Evolutionary conservation across 169 alveolate species (phyloP).

Genomic region (Cryptosporidium bovis): DNA sequence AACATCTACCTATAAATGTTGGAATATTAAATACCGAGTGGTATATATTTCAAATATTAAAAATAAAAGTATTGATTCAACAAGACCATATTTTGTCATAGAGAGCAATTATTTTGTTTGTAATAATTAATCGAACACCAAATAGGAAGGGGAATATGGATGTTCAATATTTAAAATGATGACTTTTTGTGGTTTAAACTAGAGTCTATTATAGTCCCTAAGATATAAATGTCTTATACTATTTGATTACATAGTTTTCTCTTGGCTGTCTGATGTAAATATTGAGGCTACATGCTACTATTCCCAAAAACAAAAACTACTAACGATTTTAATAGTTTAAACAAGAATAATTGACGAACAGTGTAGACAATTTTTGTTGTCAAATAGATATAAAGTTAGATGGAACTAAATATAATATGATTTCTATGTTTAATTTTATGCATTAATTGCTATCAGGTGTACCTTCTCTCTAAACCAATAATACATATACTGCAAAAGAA

Average conservation of each 20-base stretch:
- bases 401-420: too few relatives aligned
- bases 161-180: conserved; percentile 39
- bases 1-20: too few relatives aligned
- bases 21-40: not conserved
- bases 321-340: not conserved
- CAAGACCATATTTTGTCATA: too few relatives aligned
- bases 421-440: too few relatives aligned
- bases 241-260: conserved; percentile 65
- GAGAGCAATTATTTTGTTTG: too few relatives aligned
- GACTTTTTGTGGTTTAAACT: conserved; percentile 16
- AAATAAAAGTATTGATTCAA: too few relatives aligned
- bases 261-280: conserved; percentile 73
- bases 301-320: too few relatives aligned
- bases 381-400: too few relatives aligned
- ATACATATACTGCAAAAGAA: not conserved
- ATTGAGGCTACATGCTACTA: not conserved
- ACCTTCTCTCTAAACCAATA: not conserved
- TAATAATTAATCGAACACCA: too few relatives aligned
- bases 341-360: not conserved
- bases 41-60: too few relatives aligned
- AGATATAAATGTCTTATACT: conserved; percentile 21
- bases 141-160: not conserved
- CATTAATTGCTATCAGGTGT: too few relatives aligned
- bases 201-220: conserved; percentile 71
- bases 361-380: not conserved